phyloP scores from a whole-genome alignment of 2,329 filamentous ascomycete species.

The Raffaelea deltoideospora region DNA sequence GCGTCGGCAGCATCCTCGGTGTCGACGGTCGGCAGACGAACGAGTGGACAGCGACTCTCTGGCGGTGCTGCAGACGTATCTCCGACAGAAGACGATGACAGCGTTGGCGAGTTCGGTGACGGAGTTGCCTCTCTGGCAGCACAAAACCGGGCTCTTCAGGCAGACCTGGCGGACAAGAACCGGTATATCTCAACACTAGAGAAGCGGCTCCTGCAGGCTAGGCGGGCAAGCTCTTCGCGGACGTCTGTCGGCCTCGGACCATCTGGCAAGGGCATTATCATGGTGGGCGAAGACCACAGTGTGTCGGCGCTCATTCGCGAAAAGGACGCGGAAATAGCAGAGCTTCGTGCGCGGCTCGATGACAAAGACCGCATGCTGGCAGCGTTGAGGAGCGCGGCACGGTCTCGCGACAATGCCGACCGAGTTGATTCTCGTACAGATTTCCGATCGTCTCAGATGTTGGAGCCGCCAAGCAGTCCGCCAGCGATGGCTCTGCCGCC shows the following conservation, averaged over 20 bases:
- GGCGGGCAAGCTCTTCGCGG: slow-evolving; percentile 77
- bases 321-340: slow-evolving; percentile 84
- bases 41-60: slow-evolving; percentile 22
- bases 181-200: slow-evolving; percentile 91
- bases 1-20: slow-evolving; percentile 51
- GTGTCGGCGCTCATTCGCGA: slow-evolving; percentile 61
- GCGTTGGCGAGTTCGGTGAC: slow-evolving; percentile 68
- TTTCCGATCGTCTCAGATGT: slow-evolving; percentile 17
- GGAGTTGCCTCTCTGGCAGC: slow-evolving; percentile 66
- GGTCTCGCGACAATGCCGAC: slow-evolving; percentile 73
- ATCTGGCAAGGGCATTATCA: slow-evolving; percentile 42
- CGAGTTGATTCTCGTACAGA: slow-evolving; percentile 20
- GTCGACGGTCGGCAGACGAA: slow-evolving; percentile 43
- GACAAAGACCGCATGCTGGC: slow-evolving; percentile 91
- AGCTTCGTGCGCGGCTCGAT: slow-evolving; percentile 75
- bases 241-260: slow-evolving; percentile 56
- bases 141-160: slow-evolving; percentile 84
- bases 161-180: slow-evolving; percentile 93
- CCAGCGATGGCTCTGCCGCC: slow-evolving; percentile 10
- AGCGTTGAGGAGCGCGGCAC: slow-evolving; percentile 69
- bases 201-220: slow-evolving; percentile 78
- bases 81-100: slow-evolving; percentile 50
- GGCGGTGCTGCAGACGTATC: slow-evolving; percentile 20
- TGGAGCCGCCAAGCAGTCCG: slow-evolving; percentile 16
- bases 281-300: slow-evolving; percentile 67